Evolutionary conservation across 2,329 filamentous ascomycete genomes (phyloP).

Genomic region (Venturia effusa): DNA sequence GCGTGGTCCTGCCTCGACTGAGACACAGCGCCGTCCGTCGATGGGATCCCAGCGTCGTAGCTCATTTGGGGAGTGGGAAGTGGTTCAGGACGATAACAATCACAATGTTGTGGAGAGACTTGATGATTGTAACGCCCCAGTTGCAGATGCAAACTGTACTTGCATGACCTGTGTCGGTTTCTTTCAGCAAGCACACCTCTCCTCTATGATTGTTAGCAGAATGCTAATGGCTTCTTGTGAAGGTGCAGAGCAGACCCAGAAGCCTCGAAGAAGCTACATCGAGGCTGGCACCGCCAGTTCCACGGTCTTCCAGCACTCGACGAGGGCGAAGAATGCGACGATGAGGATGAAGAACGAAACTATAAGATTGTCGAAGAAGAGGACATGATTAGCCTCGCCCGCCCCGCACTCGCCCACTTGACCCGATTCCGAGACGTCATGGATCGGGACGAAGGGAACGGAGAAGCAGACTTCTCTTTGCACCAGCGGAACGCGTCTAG

Average conservation of each 20-base stretch:
- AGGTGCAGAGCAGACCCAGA: not conserved
- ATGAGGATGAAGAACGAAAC: not conserved
- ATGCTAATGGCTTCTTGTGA: not conserved
- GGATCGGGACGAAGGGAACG: not conserved
- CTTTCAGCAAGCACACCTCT: not conserved
- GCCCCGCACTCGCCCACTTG: not conserved
- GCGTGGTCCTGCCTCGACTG: not conserved
- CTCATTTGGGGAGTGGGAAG: not conserved
- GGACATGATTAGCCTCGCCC: not conserved
- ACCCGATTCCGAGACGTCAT: not conserved
- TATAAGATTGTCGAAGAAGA: not conserved
- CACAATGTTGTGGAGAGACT: not conserved
- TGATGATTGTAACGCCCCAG: not conserved
- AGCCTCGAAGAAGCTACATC: not conserved
- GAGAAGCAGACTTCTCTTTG: not conserved
- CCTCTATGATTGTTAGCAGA: not conserved
- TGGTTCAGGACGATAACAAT: not conserved
- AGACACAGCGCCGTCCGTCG: not conserved
- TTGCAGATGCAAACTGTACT: not conserved
- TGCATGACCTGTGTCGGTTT: not conserved
- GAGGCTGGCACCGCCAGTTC: not conserved
- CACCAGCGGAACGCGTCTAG: not conserved
- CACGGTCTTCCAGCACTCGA: not conserved
- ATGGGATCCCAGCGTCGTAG: not conserved
- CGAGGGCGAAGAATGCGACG: not conserved